Evolutionary conservation across 495 filamentous ascomycete species (phyloP).

Genomic region (Cenococcum geophilum): DNA sequence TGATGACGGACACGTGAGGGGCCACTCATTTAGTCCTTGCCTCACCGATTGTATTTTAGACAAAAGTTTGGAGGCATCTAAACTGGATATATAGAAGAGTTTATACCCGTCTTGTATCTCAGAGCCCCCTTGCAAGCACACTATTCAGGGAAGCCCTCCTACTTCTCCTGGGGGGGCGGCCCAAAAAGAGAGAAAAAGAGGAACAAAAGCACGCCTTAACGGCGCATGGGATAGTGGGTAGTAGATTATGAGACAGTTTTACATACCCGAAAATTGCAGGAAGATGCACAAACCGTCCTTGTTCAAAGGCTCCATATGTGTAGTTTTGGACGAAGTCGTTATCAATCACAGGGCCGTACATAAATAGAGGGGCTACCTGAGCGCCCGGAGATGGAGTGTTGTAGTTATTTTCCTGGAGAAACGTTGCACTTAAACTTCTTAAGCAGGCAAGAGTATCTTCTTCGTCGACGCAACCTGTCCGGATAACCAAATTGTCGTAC

Average conservation of each 20-base stretch:
- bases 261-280: constrained; percentile 50
- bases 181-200: too few relatives aligned
- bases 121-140: too few relatives aligned
- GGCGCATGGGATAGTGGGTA: too few relatives aligned
- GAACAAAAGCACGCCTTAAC: too few relatives aligned
- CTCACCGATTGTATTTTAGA: too few relatives aligned
- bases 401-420: constrained; percentile 50
- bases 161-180: too few relatives aligned
- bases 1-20: not conserved
- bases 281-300: constrained; percentile 58
- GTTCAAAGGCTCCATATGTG: constrained; percentile 51
- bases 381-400: constrained; percentile 51
- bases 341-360: constrained; percentile 57
- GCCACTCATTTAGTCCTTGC: too few relatives aligned
- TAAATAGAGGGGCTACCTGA: constrained; percentile 46
- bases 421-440: constrained; percentile 44
- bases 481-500: constrained; percentile 54
- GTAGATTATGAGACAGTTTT: not conserved
- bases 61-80: too few relatives aligned
- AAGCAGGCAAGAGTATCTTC: constrained; percentile 53
- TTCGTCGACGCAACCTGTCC: constrained; percentile 47
- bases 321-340: constrained; percentile 51
- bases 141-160: too few relatives aligned
- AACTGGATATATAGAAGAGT: too few relatives aligned
- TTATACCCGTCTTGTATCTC: too few relatives aligned